Evolutionary conservation across 495 filamentous ascomycete species (phyloP), one percentile per base, ranked within the genome.

Genomic region (Cryomyces minteri): DNA sequence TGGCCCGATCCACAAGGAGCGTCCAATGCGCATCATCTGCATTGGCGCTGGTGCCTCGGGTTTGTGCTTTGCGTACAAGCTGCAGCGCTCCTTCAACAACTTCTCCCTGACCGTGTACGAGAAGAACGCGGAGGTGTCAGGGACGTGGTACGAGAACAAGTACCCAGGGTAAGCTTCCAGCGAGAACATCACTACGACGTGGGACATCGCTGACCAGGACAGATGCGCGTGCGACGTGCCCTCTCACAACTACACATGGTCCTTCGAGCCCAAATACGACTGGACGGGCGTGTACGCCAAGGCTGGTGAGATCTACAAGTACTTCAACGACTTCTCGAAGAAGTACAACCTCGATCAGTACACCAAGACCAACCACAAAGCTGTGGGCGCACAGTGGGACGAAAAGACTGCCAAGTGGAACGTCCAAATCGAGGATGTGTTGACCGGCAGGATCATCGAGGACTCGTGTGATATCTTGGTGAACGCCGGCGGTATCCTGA

Each of bases 131-230:
- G 25, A 42, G 18, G 44, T 58, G 25, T 53, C 50, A 12, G 55
- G 55, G 11, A 58, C 55, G 7, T 58, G 55, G 55, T 57, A 53
- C 40, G 77, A 81, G 57, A 83, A 84, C 44, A 63, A 67, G 47
- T 84, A 85, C 54, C 76, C 78, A 0, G 79, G 34, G 8, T 40
- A 38, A 39, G 31, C 47, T 41, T 42, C 29, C 48, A 61, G 28
- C 31, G 50, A 14, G 49, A 57, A 44, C 52, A 54, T 8, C 57
- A 50, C 14, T 62, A 62, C 39, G 50, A 65, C 42, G 50, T 67
- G 32, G 44, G 52, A 1, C 32, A 63, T 44, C 44, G 51, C 42
- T 48, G 61, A 41, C 31, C 53, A 31, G 37, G 50, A 47, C 36
- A 41, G 79, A 18, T 74, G 77, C 12, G 69, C 70, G 12, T 60